phyloP scores from a whole-genome alignment of 805 yeast genomes.

The Schizosaccharomyces lindneri region DNA sequence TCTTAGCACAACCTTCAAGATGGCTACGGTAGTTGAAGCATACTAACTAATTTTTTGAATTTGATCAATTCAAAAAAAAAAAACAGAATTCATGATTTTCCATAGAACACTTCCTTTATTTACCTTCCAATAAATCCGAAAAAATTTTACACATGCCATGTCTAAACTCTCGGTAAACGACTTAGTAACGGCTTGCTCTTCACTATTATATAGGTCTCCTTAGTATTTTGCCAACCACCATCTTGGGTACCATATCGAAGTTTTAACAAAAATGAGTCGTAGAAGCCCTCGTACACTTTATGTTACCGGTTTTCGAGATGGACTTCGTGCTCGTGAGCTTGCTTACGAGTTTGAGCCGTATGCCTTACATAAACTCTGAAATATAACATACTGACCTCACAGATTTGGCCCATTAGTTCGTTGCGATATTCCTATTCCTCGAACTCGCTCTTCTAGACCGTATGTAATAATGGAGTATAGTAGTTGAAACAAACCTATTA shows the following conservation, averaged over 20 bases:
- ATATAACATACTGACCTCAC: neutral
- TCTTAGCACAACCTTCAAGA: no score
- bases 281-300: constrained; percentile 1
- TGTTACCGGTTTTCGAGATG: constrained; percentile 10
- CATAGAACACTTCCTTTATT: no score
- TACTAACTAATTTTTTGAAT: no score
- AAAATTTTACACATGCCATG: no score
- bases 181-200: neutral
- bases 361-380: neutral
- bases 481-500: no score
- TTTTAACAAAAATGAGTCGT: neutral
- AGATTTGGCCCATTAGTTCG: constrained; percentile 13
- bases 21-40: no score
- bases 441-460: constrained; percentile 8
- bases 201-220: neutral
- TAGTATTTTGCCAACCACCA: no score
- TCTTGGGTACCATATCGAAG: no score
- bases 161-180: no score
- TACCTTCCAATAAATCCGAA: no score
- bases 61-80: no score
- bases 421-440: constrained; percentile 14
- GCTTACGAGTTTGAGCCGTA: constrained; percentile 14
- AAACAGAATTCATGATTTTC: no score
- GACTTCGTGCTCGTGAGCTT: constrained; percentile 13
- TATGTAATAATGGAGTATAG: constrained; percentile 3